phyloP scores from a whole-genome alignment of 192 early-diverging fungal species.

The Podochytrium sp. region DNA sequence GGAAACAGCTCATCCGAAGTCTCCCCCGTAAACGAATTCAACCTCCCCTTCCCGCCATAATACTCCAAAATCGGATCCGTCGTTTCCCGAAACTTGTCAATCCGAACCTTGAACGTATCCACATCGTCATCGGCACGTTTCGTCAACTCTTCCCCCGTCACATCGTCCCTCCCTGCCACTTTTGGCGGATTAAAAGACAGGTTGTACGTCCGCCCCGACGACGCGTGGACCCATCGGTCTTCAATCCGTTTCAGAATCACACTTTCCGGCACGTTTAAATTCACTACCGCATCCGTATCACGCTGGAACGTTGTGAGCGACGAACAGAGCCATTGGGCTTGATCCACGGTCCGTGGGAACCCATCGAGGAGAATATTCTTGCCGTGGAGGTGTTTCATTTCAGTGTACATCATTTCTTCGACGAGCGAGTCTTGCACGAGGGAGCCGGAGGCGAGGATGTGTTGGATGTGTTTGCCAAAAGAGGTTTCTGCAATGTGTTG shows the following conservation, averaged over 20 bases:
- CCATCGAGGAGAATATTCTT: conserved; percentile 42
- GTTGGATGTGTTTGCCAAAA: conserved; percentile 54
- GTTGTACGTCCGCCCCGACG: conserved; percentile 89
- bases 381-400: conserved; percentile 53
- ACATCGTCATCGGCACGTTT: conserved; percentile 86
- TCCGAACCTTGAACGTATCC: conserved; percentile 45
- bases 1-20: conserved; percentile 96
- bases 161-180: conserved; percentile 77
- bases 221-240: conserved; percentile 91
- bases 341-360: conserved; percentile 85
- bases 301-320: not conserved
- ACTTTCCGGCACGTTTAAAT: conserved; percentile 85
- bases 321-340: conserved; percentile 63
- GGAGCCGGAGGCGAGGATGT: conserved; percentile 46
- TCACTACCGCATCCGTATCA: conserved; percentile 62
- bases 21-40: conserved; percentile 71
- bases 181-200: conserved; percentile 91
- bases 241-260: conserved; percentile 74
- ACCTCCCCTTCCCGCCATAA: conserved; percentile 66
- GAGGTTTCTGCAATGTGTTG: conserved; percentile 36
- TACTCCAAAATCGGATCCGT: conserved; percentile 87
- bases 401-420: conserved; percentile 62
- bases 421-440: conserved; percentile 79
- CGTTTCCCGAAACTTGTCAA: conserved; percentile 75
- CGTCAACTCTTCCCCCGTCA: conserved; percentile 90